These are phyloP conservation scores for Stephanodiscus minutulus DNA, from an alignment of 108 stramenopile genomes.

Conservation along the genomic window DNA sequence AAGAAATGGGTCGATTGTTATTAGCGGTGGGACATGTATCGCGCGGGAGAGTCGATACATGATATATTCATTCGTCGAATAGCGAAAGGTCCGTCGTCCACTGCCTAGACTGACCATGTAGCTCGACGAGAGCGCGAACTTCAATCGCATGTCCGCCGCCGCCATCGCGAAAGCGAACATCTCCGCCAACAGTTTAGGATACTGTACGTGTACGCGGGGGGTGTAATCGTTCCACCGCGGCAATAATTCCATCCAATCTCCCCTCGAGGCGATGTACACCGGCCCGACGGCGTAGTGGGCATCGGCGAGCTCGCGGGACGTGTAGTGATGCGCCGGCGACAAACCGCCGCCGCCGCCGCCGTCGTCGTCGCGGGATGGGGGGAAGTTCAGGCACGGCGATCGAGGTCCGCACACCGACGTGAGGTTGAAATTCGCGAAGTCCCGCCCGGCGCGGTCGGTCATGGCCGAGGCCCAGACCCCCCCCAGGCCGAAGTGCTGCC, in stretches of 20 bases:
- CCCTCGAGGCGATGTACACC: slow-evolving; percentile 64
- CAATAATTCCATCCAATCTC: slow-evolving; percentile 61
- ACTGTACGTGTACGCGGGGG: slow-evolving; percentile 67
- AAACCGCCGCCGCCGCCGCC: neutral
- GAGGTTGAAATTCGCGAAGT: slow-evolving; percentile 51
- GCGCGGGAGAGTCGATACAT: neutral
- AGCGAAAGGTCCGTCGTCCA: neutral
- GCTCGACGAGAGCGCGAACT: slow-evolving; percentile 63
- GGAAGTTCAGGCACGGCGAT: slow-evolving; percentile 38
- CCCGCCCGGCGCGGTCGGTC: slow-evolving; percentile 27
- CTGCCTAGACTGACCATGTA: slow-evolving; percentile 66
- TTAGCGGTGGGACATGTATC: neutral
- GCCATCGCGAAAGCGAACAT: slow-evolving; percentile 93
- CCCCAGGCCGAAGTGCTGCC: slow-evolving; percentile 49
- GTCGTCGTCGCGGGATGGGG: neutral
- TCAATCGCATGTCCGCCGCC: slow-evolving; percentile 73
- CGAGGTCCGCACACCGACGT: slow-evolving; percentile 42
- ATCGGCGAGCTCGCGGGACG: slow-evolving; percentile 41
- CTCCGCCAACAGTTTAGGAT: slow-evolving; percentile 83
- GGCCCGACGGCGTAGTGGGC: slow-evolving; percentile 73
- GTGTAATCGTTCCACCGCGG: slow-evolving; percentile 67
- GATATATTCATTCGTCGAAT: slow-evolving; percentile 5
- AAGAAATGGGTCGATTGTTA: neutral
- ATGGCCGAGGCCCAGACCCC: slow-evolving; percentile 36
- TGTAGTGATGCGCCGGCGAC: slow-evolving; percentile 9